Percentiles rank a stretch among this genome's conserved stretches.
phyloP scores from a whole-genome alignment of 805 yeast species.

The Candida railenensis region DNA sequence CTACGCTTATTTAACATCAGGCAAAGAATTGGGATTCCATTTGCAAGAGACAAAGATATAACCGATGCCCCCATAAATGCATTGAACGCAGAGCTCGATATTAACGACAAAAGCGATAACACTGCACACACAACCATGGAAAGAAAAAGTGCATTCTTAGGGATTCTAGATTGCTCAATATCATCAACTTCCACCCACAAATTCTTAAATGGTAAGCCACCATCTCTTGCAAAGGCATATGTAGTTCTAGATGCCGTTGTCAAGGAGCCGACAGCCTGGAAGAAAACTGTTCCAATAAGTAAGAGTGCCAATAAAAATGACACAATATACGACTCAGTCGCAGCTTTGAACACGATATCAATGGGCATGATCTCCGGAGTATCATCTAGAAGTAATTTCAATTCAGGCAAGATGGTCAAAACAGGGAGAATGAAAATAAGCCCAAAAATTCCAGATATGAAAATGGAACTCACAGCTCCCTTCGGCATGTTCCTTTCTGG shows the following conservation, averaged over 20 bases:
- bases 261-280: conserved; percentile 76
- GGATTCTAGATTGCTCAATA: conserved; percentile 55
- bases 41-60: conserved; percentile 68
- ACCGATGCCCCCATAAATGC: conserved; percentile 86
- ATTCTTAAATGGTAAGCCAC: conserved; percentile 66
- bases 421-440: conserved; percentile 71
- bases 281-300: conserved; percentile 66
- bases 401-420: conserved; percentile 68
- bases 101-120: conserved; percentile 62
- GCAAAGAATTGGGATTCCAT: conserved; percentile 72
- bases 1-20: conserved; percentile 57
- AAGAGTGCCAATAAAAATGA: conserved; percentile 67
- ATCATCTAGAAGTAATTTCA: conserved; percentile 52
- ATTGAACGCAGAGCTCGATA: conserved; percentile 74
- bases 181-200: conserved; percentile 67
- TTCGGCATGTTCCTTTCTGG: conserved; percentile 76
- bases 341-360: conserved; percentile 67
- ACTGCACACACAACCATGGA: conserved; percentile 61
- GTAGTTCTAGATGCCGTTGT: conserved; percentile 84
- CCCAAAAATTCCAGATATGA: conserved; percentile 67
- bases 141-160: conserved; percentile 65
- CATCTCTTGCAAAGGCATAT: conserved; percentile 80
- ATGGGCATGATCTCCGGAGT: conserved; percentile 73
- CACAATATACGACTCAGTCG: conserved; percentile 66
- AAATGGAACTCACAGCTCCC: conserved; percentile 66